Evolutionary conservation across 2,329 filamentous ascomycete species (phyloP), one percentile per base, ranked within the genome.

Genomic region (Rhinocladiella mackenziei): DNA sequence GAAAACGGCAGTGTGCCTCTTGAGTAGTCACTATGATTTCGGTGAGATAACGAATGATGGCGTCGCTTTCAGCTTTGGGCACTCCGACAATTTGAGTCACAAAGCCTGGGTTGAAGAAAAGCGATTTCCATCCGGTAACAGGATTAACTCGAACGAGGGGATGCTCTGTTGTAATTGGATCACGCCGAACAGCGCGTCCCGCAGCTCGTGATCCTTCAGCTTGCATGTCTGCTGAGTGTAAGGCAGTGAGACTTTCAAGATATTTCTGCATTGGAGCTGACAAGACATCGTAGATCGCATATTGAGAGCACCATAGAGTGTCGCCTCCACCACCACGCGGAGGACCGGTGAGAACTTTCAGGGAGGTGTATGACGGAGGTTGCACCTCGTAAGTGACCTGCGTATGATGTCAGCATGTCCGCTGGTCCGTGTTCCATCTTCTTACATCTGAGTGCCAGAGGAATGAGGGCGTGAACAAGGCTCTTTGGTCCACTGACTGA

Each of bases 271-370:
- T 75, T 0, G 74, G 66, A 2, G 66, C 19, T 8, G 43, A 48
- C 25, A 84, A 68, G 17, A 77, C 73, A 56, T 84, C 80, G 56
- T 81, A 84, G 9, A 82, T 62, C 51, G 84, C 79, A 57, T 83
- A 83, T 1, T 78, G 79, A 1, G 77, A 81, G 0, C 80, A 80
- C 79, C 80, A 84, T 6, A 84, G 70, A 0, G 81, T 83, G 60
- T 81, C 75, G n/a, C 50, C 53, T 2, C 61, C 61, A 77, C 72
- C 76, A 7, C 77, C 78, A 0, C 72, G 77, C 31, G 67, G 65
- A 0, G 78, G 79, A 0, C 81, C 62, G 32, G 74, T 65, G 2
- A 71, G 73, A 1, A 82, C 62, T 28, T 78, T 72, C n/a, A 84
- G 65, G 1, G 76, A 69, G 0, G 79, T 72, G 55, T 84, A 85